Percentiles rank a stretch among this genome's conserved stretches.
phyloP scores from a whole-genome alignment of 306 rosid genomes.

The Vachellia collinsii region DNA sequence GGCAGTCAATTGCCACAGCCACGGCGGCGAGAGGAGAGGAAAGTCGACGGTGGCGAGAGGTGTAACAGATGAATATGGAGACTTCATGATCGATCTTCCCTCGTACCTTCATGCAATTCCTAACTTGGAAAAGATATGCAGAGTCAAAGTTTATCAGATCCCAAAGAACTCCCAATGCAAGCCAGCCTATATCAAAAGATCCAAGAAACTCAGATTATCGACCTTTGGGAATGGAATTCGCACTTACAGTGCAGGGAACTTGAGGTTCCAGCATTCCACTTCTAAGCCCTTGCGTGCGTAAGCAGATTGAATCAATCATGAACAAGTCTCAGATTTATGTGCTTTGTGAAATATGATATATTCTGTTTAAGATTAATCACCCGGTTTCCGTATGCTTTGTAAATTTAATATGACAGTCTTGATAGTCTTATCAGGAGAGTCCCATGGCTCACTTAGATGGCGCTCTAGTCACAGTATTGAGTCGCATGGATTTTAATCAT shows the following conservation, averaged over 20 bases:
- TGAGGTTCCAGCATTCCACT: slow-evolving; percentile 56
- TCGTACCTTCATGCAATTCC: slow-evolving; percentile 75
- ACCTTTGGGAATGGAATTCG: slow-evolving; percentile 79
- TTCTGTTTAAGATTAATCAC: background rate
- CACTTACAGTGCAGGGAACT: slow-evolving; percentile 64
- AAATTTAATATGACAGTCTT: background rate
- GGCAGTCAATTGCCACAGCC: slow-evolving; percentile 66
- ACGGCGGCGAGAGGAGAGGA: slow-evolving; percentile 40
- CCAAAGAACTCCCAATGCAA: slow-evolving; percentile 64
- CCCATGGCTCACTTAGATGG: slow-evolving; percentile 71
- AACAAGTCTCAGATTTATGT: background rate
- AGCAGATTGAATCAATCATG: background rate
- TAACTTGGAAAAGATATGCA: slow-evolving; percentile 67
- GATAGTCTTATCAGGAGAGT: slow-evolving; percentile 26
- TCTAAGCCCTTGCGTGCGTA: slow-evolving; percentile 39
- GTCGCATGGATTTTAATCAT: slow-evolving; percentile 40
- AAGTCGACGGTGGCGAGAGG: slow-evolving; percentile 54
- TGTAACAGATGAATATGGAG: slow-evolving; percentile 79
- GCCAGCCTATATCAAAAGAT: slow-evolving; percentile 50
- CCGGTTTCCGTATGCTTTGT: background rate
- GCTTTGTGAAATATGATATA: background rate
- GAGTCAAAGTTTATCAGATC: slow-evolving; percentile 49
- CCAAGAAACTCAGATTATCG: slow-evolving; percentile 52
- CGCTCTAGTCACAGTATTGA: slow-evolving; percentile 87
- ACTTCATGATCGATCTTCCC: slow-evolving; percentile 79